Base-by-base conservation (phyloP, 345 rosid species). In the Sisymbrium altissimum region DNA sequence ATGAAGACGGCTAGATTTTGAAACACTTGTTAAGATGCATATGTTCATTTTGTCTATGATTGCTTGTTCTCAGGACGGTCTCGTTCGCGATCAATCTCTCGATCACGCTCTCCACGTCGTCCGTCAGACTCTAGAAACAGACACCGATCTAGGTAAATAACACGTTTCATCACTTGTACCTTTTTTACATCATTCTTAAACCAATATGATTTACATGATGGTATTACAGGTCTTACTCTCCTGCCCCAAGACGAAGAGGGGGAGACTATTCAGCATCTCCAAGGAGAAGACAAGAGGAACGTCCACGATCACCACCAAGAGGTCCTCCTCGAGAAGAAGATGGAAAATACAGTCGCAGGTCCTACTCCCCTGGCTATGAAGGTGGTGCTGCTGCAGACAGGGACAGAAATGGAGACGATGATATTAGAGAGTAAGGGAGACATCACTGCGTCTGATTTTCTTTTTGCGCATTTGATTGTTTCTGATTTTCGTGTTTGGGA, bases 91-190 rank as follows among this genome's bases (percentile, higher is more conserved):
- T 93, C 97, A 19, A 25, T 82, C n/a, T 93, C 97, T 30, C 83
- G 86, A 54, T 84, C 90, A 14, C 88, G 83, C 56, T 93, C 97
- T 49, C 95, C 97, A 4, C 90, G 68, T 73, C 85, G 78, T 68
- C 91, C 89, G 25, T 68, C 85, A 0, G 83, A 86, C 68, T 92
- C 99, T 55, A 87, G 96, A 73, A 75, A 84, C 59, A 85, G 97
- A 59, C 85, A 86, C 52, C 93, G 87, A 66, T 92, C 99, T 9
- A 92, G 97, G 99, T 95, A 65, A 23, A 58, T 92, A 40, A 58
- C 52, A 38, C 0, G n/a, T 12, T 65, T 9, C 19, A 8, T 60
- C 60, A 46, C 23, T 6, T 54, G 9, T 21, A 27, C n/a, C 55
- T 11, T 66, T n/a, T 7, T 12, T 18, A 50, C 15, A 12, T 52